Evolutionary conservation across 2,329 filamentous ascomycete genomes (phyloP).

Genomic region (Aureobasidium sp.): DNA sequence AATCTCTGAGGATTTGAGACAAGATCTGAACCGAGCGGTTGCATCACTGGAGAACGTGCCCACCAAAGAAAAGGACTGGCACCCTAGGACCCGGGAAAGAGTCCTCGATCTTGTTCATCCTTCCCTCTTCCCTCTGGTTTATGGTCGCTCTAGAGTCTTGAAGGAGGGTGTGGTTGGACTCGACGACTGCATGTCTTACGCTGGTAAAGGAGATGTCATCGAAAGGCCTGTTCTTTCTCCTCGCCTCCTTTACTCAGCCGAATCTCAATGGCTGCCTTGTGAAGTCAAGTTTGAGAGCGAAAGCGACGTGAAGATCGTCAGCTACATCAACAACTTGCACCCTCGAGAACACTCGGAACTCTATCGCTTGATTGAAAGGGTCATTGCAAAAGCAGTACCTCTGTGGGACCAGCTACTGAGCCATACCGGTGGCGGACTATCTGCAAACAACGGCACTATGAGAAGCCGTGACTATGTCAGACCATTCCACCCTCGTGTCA

Average conservation of each 20-base stretch:
- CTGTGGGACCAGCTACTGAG: slow-evolving; percentile 20
- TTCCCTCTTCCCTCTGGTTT: slow-evolving; percentile 53
- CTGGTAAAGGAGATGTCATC: slow-evolving; percentile 21
- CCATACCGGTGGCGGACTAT: neutral
- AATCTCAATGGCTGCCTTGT: slow-evolving; percentile 24
- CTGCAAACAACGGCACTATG: neutral
- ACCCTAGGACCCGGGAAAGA: slow-evolving; percentile 47
- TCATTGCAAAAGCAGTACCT: slow-evolving; percentile 21
- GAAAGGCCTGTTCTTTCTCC: neutral
- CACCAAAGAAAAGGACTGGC: slow-evolving; percentile 48
- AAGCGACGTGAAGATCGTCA: slow-evolving; percentile 17
- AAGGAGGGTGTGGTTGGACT: slow-evolving; percentile 24
- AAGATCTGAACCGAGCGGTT: slow-evolving; percentile 37
- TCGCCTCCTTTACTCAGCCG: slow-evolving; percentile 13
- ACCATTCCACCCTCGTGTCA: neutral
- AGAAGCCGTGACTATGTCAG: neutral
- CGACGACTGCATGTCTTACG: slow-evolving; percentile 23
- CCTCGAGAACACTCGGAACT: slow-evolving; percentile 17
- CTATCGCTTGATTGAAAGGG: slow-evolving; percentile 20
- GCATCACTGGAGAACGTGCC: slow-evolving; percentile 43
- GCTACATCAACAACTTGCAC: slow-evolving; percentile 27
- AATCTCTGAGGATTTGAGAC: slow-evolving; percentile 31
- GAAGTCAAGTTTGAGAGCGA: slow-evolving; percentile 18
- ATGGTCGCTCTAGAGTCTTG: slow-evolving; percentile 40
- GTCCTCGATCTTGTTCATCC: slow-evolving; percentile 57